These are phyloP conservation scores for Gossypium turneri DNA, from an alignment of 345 rosid species.

Conservation along the genomic window DNA sequence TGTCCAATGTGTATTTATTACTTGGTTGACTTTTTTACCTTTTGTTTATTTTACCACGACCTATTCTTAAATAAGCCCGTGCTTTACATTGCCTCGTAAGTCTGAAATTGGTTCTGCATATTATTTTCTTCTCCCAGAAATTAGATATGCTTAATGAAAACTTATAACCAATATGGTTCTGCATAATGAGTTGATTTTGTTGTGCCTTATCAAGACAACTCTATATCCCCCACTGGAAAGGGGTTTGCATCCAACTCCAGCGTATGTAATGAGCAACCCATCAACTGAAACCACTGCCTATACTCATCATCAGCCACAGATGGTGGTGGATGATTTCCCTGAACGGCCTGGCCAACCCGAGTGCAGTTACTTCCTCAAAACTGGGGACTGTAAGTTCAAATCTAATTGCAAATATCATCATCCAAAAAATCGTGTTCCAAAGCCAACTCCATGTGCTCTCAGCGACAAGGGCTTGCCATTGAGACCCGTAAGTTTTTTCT, in stretches of 20 bases:
- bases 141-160: background rate
- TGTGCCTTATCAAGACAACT: conserved; percentile 48
- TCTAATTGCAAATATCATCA: conserved; percentile 86
- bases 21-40: background rate
- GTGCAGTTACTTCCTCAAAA: conserved; percentile 69
- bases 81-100: background rate
- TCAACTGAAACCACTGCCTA: conserved; percentile 39
- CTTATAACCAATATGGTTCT: background rate
- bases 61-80: background rate
- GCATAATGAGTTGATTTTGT: conserved; percentile 13
- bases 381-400: conserved; percentile 87
- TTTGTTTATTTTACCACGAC: background rate
- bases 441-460: conserved; percentile 46
- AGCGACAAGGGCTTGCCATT: conserved; percentile 91
- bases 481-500: conserved; percentile 74
- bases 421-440: conserved; percentile 55
- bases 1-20: background rate
- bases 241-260: conserved; percentile 41
- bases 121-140: background rate
- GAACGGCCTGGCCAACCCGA: conserved; percentile 94
- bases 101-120: background rate
- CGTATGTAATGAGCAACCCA: conserved; percentile 38
- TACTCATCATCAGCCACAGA: conserved; percentile 44
- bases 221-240: conserved; percentile 48
- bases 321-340: conserved; percentile 67